Percentiles rank a stretch among this genome's conserved stretches.
These are phyloP conservation scores for Zymoseptoria brevis DNA, from an alignment of 2,329 filamentous ascomycete species.

Conservation along the genomic window DNA sequence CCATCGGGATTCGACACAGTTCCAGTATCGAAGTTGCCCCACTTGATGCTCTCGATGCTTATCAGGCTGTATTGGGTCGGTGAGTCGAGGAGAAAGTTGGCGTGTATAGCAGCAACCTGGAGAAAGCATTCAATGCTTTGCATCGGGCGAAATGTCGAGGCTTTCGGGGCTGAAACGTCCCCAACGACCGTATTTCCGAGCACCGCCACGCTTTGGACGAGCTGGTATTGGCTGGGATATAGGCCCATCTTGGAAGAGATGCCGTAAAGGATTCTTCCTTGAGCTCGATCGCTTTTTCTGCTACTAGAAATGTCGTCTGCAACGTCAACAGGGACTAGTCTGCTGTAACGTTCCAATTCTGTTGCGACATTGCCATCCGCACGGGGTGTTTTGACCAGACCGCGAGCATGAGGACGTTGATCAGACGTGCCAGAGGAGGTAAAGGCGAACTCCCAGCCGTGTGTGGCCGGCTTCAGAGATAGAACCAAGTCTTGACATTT, in stretches of 20 bases:
- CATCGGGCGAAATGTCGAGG: background rate
- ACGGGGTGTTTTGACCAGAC: background rate
- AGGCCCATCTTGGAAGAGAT: background rate
- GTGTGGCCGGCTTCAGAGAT: background rate
- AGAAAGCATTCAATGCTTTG: background rate
- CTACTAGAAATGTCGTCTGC: background rate
- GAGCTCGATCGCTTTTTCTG: background rate
- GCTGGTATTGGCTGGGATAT: background rate
- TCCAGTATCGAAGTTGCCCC: background rate
- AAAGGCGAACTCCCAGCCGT: background rate
- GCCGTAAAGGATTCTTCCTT: background rate
- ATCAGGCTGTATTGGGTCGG: background rate
- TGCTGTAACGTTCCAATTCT: background rate
- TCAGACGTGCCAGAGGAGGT: background rate
- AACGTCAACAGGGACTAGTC: background rate
- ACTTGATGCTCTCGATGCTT: background rate
- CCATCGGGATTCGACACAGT: background rate
- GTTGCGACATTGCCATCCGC: background rate
- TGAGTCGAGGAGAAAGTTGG: background rate
- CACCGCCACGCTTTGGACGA: background rate
- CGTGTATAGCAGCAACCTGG: background rate
- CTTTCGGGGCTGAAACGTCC: background rate
- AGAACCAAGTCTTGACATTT: background rate
- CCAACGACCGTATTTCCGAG: background rate
- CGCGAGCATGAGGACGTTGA: background rate